A percentile compares a stretch with the other conserved stretches of the same genome.
Conservation (phyloP, 75 land plant genomes). For the Pinus albicaulis region DNA sequence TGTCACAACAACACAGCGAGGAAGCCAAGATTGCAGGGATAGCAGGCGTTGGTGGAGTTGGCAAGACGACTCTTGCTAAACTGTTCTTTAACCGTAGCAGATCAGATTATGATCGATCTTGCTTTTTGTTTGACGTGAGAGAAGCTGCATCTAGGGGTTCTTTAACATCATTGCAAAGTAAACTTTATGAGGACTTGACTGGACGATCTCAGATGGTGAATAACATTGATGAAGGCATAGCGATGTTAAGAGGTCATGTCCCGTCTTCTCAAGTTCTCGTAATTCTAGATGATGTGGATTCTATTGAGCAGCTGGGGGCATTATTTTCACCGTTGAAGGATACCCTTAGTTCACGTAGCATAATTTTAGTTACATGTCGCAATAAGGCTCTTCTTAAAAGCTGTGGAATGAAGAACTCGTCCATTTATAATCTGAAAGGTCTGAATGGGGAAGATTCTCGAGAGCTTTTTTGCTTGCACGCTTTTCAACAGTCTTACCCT, state of each 20-base stretch:
- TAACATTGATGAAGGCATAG: background rate
- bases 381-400: background rate
- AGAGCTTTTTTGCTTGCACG: constrained; percentile 3
- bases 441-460: background rate
- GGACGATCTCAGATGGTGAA: background rate
- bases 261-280: background rate
- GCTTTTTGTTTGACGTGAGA: background rate
- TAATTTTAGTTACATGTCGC: background rate
- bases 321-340: background rate
- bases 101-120: background rate
- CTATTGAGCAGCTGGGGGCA: background rate
- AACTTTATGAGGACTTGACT: background rate
- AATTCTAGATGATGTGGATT: background rate
- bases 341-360: background rate
- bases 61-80: background rate
- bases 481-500: background rate
- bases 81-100: background rate
- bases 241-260: background rate
- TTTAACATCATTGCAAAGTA: background rate
- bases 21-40: background rate
- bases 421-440: background rate
- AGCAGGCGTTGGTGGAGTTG: background rate
- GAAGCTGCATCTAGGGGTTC: background rate
- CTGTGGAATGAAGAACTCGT: no score
- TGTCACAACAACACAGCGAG: no score